phyloP scores from a whole-genome alignment of 2,329 filamentous ascomycete species.

The Juglanconis juglandina region DNA sequence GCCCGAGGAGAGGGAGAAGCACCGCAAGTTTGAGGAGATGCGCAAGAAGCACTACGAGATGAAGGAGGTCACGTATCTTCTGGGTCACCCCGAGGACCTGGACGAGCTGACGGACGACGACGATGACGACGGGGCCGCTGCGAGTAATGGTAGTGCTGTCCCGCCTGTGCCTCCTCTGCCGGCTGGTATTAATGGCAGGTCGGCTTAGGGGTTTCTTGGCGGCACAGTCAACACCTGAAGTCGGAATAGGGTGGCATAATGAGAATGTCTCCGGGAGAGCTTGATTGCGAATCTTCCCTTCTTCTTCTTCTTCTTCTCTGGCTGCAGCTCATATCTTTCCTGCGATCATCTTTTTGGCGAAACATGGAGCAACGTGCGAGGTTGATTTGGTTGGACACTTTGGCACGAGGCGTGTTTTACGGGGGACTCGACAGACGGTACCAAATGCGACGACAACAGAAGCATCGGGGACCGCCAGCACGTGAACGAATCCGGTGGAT shows the following conservation, averaged over 20 bases:
- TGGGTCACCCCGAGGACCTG: slow-evolving; percentile 70
- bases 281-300: background rate
- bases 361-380: background rate
- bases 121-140: slow-evolving; percentile 40
- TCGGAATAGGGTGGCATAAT: too few relatives aligned
- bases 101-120: slow-evolving; percentile 60
- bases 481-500: background rate
- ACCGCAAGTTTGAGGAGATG: slow-evolving; percentile 83
- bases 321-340: background rate
- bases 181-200: slow-evolving; percentile 26
- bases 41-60: slow-evolving; percentile 99
- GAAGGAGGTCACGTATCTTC: slow-evolving; percentile 83
- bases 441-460: background rate
- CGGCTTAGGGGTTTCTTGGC: background rate
- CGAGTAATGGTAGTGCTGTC: slow-evolving; percentile 24
- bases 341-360: background rate
- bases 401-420: background rate
- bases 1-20: slow-evolving; percentile 82
- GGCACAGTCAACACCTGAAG: background rate
- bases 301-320: background rate
- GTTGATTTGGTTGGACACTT: background rate
- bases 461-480: background rate
- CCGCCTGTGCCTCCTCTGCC: slow-evolving; percentile 45
- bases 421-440: background rate
- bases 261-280: background rate